Conservation (phyloP, 1,139 yeast species). For the Kodamaea sp. region DNA sequence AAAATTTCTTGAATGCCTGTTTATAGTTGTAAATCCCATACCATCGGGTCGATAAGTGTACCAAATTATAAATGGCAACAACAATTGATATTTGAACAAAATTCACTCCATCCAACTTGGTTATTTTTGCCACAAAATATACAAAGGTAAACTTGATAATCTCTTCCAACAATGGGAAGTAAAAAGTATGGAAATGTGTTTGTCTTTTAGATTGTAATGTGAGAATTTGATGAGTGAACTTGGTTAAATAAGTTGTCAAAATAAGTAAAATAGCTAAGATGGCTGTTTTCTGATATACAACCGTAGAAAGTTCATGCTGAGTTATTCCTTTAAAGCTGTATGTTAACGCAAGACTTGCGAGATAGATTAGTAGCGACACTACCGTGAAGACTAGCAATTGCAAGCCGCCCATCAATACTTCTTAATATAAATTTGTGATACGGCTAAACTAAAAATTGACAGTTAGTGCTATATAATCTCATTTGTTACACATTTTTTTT, state of each 20-base stretch:
- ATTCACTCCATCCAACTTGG: slow-evolving; percentile 4
- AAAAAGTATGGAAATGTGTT: slow-evolving; percentile 12
- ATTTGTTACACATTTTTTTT: no score
- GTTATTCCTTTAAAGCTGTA: no score
- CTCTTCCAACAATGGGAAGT: slow-evolving; percentile 15
- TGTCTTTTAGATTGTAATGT: slow-evolving; percentile 8
- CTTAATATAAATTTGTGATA: no score
- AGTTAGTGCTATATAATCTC: no score
- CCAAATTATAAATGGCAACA: slow-evolving; percentile 10
- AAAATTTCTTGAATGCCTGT: slow-evolving; percentile 12
- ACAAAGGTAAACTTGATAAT: slow-evolving; percentile 10
- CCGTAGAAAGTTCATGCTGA: not conserved
- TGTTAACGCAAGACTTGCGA: no score
- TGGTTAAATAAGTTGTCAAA: slow-evolving; percentile 7
- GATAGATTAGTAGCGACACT: no score
- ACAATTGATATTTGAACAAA: slow-evolving; percentile 13
- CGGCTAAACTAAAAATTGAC: no score
- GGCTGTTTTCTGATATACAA: slow-evolving; percentile 10
- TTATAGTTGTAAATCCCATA: slow-evolving; percentile 9
- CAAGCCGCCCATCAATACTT: no score
- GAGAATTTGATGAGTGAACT: slow-evolving; percentile 12
- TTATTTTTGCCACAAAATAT: slow-evolving; percentile 5
- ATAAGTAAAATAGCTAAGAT: slow-evolving; percentile 12
- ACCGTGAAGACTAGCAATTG: no score
- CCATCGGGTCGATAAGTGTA: slow-evolving; percentile 3